These are phyloP conservation scores for Nakaseomyces nivariensis DNA, from an alignment of 1,139 yeast genomes.

Conservation along the genomic window DNA sequence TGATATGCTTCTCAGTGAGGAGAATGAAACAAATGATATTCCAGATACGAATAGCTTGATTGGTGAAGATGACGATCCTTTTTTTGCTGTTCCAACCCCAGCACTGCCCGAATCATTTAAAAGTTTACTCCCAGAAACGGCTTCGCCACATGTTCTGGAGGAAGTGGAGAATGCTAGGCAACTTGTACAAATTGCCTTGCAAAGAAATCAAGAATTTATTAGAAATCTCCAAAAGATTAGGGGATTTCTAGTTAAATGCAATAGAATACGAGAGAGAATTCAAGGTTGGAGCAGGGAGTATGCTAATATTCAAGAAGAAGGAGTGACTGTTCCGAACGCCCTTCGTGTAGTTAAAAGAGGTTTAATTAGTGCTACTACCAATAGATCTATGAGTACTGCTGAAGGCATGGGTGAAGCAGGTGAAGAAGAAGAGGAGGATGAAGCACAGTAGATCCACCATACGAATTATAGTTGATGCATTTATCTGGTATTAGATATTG, in stretches of 20 bases:
- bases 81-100: slow-evolving; percentile 48
- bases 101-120: slow-evolving; percentile 8
- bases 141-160: slow-evolving; percentile 38
- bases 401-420: slow-evolving; percentile 12
- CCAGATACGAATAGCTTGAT: slow-evolving; percentile 11
- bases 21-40: slow-evolving; percentile 5
- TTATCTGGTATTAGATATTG: too few relatives aligned
- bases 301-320: slow-evolving; percentile 53
- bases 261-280: slow-evolving; percentile 58
- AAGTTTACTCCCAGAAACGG: slow-evolving; percentile 30
- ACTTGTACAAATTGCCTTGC: slow-evolving; percentile 61
- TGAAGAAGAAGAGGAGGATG: slow-evolving; percentile 13
- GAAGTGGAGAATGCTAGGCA: slow-evolving; percentile 58
- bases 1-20: background rate
- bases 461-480: too few relatives aligned
- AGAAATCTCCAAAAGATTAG: slow-evolving; percentile 65
- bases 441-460: slow-evolving; percentile 1
- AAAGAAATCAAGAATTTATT: slow-evolving; percentile 83
- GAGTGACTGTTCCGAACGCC: slow-evolving; percentile 28
- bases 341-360: slow-evolving; percentile 30
- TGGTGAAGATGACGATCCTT: slow-evolving; percentile 42
- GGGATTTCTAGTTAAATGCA: slow-evolving; percentile 67
- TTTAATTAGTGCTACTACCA: slow-evolving; percentile 29
- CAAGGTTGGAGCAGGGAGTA: slow-evolving; percentile 80
- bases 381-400: slow-evolving; percentile 19